Evolutionary conservation across 75 land plant genomes (phyloP).

Genomic region (Pinus taeda): DNA sequence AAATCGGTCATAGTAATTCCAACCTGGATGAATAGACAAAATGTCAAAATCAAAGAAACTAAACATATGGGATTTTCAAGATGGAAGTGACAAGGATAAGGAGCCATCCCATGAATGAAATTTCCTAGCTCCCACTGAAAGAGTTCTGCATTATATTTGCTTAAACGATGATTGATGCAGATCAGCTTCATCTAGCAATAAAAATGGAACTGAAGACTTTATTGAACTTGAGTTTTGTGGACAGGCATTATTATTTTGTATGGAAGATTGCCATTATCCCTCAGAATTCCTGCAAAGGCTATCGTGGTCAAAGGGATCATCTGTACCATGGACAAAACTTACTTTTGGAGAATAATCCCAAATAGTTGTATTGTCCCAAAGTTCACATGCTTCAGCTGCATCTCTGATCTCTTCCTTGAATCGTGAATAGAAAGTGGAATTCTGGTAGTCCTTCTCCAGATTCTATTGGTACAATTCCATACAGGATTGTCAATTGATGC

Average conservation of each 20-base stretch:
- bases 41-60: neutral
- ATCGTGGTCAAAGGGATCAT: conserved; percentile 9
- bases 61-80: neutral
- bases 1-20: neutral
- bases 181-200: conserved; percentile 2
- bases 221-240: neutral
- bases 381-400: neutral
- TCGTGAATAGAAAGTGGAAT: conserved; percentile 4
- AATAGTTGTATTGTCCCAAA: conserved; percentile 4
- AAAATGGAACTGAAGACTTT: neutral
- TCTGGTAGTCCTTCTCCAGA: conserved; percentile 6
- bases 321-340: conserved; percentile 4
- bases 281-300: conserved; percentile 6
- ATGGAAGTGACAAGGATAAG: neutral
- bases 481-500: neutral
- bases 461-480: neutral
- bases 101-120: neutral
- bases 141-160: neutral
- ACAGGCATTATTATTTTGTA: neutral
- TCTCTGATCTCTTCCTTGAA: conserved; percentile 3
- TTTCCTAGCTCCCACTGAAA: neutral
- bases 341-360: conserved; percentile 5
- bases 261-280: neutral
- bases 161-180: neutral
- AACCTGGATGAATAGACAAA: neutral